These are phyloP conservation scores for Aspergillus sp. DNA, from an alignment of 2,329 filamentous ascomycete species.

Conservation along the genomic window DNA sequence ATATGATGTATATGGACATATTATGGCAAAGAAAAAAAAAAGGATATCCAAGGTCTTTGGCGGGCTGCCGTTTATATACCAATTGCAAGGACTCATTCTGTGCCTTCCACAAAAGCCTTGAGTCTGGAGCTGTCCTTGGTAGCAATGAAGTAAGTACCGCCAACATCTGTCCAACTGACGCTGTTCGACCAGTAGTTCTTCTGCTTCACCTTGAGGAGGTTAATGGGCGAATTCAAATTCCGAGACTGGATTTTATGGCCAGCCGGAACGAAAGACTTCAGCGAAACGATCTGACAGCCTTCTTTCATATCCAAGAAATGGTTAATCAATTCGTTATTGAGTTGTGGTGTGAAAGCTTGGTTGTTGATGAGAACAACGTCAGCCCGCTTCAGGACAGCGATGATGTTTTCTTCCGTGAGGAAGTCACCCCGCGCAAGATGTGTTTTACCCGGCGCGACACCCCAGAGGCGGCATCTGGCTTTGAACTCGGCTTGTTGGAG, in stretches of 20 bases:
- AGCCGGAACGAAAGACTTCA: slow-evolving; percentile 83
- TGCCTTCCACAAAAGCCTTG: slow-evolving; percentile 41
- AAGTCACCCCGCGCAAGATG: slow-evolving; percentile 79
- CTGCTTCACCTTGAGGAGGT: slow-evolving; percentile 69
- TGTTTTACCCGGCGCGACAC: slow-evolving; percentile 71
- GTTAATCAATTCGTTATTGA: slow-evolving; percentile 77
- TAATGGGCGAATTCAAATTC: slow-evolving; percentile 73
- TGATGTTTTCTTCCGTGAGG: slow-evolving; percentile 62
- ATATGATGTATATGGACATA: neutral
- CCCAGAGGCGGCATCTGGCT: slow-evolving; percentile 84
- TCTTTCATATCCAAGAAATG: slow-evolving; percentile 92
- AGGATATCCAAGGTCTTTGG: neutral
- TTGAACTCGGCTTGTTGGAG: slow-evolving; percentile 76
- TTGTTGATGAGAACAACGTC: slow-evolving; percentile 99
- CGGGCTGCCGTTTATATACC: slow-evolving; percentile 3
- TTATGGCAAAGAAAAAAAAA: neutral
- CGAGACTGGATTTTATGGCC: slow-evolving; percentile 66
- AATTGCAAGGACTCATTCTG: slow-evolving; percentile 16
- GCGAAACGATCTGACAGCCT: slow-evolving; percentile 80
- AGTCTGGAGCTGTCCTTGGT: slow-evolving; percentile 60
- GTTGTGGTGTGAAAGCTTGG: slow-evolving; percentile 81
- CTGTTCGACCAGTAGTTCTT: slow-evolving; percentile 61
- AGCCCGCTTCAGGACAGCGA: slow-evolving; percentile 67
- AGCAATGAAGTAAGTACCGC: slow-evolving; percentile 82
- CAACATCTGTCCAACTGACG: slow-evolving; percentile 86